phyloP scores from a whole-genome alignment of 1,284 basidiomycete genomes.

The Cystobasidium sp. region DNA sequence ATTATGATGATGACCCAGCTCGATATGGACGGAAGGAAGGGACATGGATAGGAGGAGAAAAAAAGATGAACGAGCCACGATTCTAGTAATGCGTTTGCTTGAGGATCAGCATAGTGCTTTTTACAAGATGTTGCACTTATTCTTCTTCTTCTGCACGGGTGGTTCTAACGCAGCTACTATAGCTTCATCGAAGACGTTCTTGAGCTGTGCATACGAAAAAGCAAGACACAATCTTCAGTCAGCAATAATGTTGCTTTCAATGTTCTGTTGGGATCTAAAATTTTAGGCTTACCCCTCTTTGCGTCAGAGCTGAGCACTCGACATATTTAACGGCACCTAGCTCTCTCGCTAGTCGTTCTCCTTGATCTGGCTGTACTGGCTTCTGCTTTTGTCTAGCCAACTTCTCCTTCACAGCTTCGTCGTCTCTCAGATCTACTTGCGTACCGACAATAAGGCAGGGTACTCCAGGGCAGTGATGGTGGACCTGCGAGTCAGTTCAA shows the following conservation, averaged over 20 bases:
- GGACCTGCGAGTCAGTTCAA: slow-evolving; percentile 62
- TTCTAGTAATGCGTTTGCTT: neutral
- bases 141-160: slow-evolving; percentile 77
- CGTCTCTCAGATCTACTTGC: slow-evolving; percentile 95
- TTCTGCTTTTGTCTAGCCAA: slow-evolving; percentile 93
- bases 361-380: slow-evolving; percentile 84
- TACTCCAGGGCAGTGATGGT: slow-evolving; percentile 99
- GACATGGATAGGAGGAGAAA: no score
- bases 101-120: no score
- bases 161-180: slow-evolving; percentile 98
- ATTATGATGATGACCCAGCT: no score
- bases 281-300: slow-evolving; percentile 70
- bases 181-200: slow-evolving; percentile 99
- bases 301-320: slow-evolving; percentile 97
- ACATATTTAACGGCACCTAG: slow-evolving; percentile 98
- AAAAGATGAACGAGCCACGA: neutral
- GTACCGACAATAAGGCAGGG: slow-evolving; percentile 99
- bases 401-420: slow-evolving; percentile 90
- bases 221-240: neutral
- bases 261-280: neutral
- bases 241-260: neutral
- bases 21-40: neutral
- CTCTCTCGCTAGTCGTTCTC: slow-evolving; percentile 91
- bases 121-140: slow-evolving; percentile 65
- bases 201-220: slow-evolving; percentile 62